Base-by-base conservation (phyloP, 208 protist species). In the Trypanosoma melophagium region DNA sequence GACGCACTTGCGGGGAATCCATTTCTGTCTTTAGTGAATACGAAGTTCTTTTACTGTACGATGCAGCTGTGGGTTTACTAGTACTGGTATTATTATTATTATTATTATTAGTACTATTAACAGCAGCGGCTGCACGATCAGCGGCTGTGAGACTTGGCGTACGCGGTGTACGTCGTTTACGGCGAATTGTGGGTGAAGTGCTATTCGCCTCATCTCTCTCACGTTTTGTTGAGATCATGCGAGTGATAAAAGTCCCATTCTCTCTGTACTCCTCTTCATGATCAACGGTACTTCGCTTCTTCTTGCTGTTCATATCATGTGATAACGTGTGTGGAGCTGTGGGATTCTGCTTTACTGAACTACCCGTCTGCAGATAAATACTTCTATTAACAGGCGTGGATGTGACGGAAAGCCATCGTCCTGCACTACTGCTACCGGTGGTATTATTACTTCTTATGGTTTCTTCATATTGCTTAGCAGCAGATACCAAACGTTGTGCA, bases 121-220 rank as follows among this genome's bases (percentile, higher is more conserved):
- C 19, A 24, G 55, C 24, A 19, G 24, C 44, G 10, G 47, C 42
- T 12, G 60, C 55, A 13, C 69, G 55, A 28, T 93, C 87, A 7
- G 87, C 87, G 28, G 81, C 71, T 0, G 87, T 93, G 14, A 80
- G 21, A 67, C 82, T 90, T 40, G 87, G 87, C 42, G 84, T 93
- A n/a, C 82, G 81, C 16, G 87, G 87, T 7, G 84, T 86, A 41
- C 79, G 81, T 10, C 78, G 74, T 72, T 77, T 81, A 19, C 63
- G 65, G 5, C 17, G 49, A 17, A 41, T 41, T n/a, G 69, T 70
- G 50, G 79, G 45, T 3, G 77, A 70, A 28, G 71, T 47, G 3
- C 63, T 77, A 45, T 50, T 62, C 2, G 44, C 41, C 2, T 62
- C 67, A 13, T 65, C 53, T 19, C 77, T 42, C 40, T 72, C 66